Conservation (phyloP, 2,329 filamentous ascomycete species). For the Byssothecium circinans region DNA sequence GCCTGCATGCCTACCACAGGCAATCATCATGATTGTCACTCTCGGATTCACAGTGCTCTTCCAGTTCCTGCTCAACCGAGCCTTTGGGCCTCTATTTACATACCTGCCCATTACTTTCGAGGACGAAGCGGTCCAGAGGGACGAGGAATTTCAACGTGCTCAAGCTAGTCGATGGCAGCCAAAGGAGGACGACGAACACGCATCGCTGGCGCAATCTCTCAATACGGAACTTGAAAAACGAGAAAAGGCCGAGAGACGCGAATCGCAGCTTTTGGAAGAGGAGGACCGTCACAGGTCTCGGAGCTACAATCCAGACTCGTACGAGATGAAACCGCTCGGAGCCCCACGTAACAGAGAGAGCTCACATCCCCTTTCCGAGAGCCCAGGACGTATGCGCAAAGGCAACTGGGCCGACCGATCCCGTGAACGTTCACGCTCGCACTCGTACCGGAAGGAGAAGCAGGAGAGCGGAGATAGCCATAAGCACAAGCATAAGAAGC, state of each 20-base stretch:
- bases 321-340: conserved; percentile 35
- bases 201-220: conserved; percentile 28
- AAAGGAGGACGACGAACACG: conserved; percentile 53
- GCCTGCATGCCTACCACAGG: conserved; percentile 71
- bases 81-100: conserved; percentile 81
- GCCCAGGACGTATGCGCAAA: conserved; percentile 21
- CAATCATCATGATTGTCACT: conserved; percentile 79
- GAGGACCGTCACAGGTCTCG: conserved; percentile 17
- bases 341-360: conserved; percentile 3
- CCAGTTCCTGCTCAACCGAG: conserved; percentile 77
- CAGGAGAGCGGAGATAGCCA: conserved; percentile 1
- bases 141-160: conserved; percentile 81
- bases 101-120: conserved; percentile 95
- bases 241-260: conserved; percentile 32
- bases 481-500: conserved; percentile 19
- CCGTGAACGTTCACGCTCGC: conserved; percentile 29
- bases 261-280: conserved; percentile 38
- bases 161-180: conserved; percentile 72
- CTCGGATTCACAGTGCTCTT: conserved; percentile 72
- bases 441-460: conserved; percentile 18
- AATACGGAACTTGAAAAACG: conserved; percentile 38
- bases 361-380: conserved; percentile 12
- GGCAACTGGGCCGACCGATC: conserved; percentile 34
- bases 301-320: conserved; percentile 21
- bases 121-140: conserved; percentile 88